phyloP scores from a whole-genome alignment of 176 grass and related monocot genomes.

The Pharus latifolius region DNA sequence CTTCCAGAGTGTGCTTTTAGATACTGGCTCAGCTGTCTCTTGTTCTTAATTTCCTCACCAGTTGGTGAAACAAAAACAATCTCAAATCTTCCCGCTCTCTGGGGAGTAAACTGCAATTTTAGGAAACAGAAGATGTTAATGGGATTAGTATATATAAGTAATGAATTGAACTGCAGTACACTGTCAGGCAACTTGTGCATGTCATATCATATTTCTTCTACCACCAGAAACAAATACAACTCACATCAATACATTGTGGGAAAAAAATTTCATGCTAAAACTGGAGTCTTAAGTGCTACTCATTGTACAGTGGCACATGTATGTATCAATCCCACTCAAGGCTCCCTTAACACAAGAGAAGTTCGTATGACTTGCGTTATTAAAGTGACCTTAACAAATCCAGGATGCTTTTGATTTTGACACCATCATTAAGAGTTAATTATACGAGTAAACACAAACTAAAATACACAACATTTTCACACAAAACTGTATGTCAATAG shows the following conservation, averaged over 20 bases:
- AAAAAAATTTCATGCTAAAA: neutral
- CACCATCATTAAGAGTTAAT: neutral
- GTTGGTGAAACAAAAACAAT: slow-evolving; percentile 85
- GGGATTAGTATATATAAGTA: neutral
- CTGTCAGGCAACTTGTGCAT: neutral
- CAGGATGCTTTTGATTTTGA: neutral
- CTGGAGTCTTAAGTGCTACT: neutral
- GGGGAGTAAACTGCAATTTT: slow-evolving; percentile 59
- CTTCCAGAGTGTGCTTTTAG: slow-evolving; percentile 73
- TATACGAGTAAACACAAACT: neutral
- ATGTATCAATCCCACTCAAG: neutral
- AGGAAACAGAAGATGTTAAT: slow-evolving; percentile 16
- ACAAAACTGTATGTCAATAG: neutral
- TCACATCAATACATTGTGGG: neutral
- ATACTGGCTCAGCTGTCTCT: slow-evolving; percentile 71
- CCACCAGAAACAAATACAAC: neutral
- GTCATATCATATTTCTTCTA: neutral
- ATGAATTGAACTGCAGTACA: too few species aligned
- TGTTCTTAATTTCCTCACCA: slow-evolving; percentile 90
- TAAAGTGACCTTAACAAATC: too few species aligned
- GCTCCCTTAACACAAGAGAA: neutral
- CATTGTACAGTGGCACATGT: neutral
- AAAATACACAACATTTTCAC: neutral
- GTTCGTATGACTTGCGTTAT: neutral
- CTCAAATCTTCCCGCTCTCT: slow-evolving; percentile 54